These are phyloP conservation scores for Aspergillus udagawae DNA, from an alignment of 2,329 filamentous ascomycete genomes.

Conservation along the genomic window DNA sequence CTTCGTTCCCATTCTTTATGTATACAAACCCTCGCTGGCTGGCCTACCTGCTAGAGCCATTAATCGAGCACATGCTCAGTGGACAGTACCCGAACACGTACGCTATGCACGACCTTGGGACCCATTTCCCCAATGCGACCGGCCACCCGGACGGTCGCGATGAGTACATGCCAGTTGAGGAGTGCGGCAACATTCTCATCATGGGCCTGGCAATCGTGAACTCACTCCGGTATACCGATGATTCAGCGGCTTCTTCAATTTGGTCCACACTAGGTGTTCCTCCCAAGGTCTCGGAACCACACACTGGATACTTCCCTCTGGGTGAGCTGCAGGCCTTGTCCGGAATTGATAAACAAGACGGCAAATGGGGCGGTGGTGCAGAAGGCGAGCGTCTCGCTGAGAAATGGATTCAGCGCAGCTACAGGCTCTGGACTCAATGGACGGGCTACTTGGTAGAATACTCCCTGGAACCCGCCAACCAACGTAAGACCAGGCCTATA, in stretches of 20 bases:
- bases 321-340: constrained; percentile 46
- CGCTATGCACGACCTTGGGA: constrained; percentile 52
- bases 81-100: constrained; percentile 74
- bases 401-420: constrained; percentile 66
- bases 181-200: constrained; percentile 70
- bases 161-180: constrained; percentile 57
- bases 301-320: constrained; percentile 45
- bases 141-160: constrained; percentile 52
- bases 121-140: constrained; percentile 53
- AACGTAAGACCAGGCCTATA: constrained; percentile 45
- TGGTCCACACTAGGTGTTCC: constrained; percentile 48
- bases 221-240: constrained; percentile 61
- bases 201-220: constrained; percentile 77
- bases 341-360: constrained; percentile 57
- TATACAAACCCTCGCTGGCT: constrained; percentile 81
- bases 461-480: constrained; percentile 68
- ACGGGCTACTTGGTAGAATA: constrained; percentile 73
- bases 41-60: constrained; percentile 71
- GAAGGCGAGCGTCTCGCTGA: constrained; percentile 55
- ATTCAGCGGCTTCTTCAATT: constrained; percentile 54
- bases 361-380: constrained; percentile 53
- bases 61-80: constrained; percentile 76
- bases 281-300: constrained; percentile 17
- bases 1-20: constrained; percentile 78
- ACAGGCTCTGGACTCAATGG: constrained; percentile 72